Evolutionary conservation across 176 grass and related monocot genomes (phyloP).

Genomic region (Dactylis glomerata): DNA sequence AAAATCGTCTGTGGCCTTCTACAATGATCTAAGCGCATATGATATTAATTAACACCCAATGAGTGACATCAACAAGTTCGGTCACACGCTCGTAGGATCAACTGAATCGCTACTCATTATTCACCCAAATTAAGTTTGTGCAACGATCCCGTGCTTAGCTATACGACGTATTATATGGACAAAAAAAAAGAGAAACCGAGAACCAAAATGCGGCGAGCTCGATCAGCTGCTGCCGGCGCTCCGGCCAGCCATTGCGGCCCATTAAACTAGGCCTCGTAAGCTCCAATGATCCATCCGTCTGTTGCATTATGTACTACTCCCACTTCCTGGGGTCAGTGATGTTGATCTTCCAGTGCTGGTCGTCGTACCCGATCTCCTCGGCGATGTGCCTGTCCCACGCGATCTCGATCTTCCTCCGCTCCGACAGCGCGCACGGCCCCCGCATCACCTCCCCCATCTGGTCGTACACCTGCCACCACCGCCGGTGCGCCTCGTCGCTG

Average conservation of each 20-base stretch:
- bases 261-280: background rate
- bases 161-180: conserved; percentile 8
- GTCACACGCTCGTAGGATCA: background rate
- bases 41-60: too few relatives aligned
- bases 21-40: too few relatives aligned
- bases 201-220: conserved; percentile 23
- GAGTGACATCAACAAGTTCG: too few relatives aligned
- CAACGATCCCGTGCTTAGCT: background rate
- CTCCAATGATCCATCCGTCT: background rate
- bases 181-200: conserved; percentile 13
- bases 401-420: conserved; percentile 59
- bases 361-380: conserved; percentile 36
- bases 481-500: conserved; percentile 62
- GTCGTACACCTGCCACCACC: conserved; percentile 90
- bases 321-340: conserved; percentile 72
- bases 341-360: conserved; percentile 81
- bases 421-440: conserved; percentile 50
- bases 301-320: background rate
- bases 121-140: background rate
- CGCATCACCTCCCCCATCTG: conserved; percentile 61
- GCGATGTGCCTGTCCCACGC: conserved; percentile 59
- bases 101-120: background rate
- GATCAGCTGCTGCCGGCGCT: background rate
- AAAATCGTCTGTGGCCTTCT: too few relatives aligned
- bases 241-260: background rate